Conservation (phyloP, 1,284 basidiomycete genomes). For the Cryptococcus sp. region DNA sequence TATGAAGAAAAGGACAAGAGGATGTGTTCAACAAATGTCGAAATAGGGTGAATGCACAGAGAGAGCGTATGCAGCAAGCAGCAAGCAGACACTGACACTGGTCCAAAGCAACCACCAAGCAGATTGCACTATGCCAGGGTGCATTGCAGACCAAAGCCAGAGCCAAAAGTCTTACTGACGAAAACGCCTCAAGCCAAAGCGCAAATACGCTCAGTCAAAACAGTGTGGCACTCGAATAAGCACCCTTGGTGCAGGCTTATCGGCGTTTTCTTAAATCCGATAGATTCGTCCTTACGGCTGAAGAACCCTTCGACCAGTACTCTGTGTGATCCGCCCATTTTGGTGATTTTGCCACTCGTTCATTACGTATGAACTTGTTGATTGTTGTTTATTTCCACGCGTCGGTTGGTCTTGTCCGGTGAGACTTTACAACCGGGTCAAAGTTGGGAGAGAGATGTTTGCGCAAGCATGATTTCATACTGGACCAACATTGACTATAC, state of each 20-base stretch:
- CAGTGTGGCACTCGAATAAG: slow-evolving; percentile 3
- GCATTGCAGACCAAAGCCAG: too few species aligned
- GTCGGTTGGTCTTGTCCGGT: slow-evolving; percentile 1
- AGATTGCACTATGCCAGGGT: too few species aligned
- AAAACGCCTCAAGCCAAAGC: too few species aligned
- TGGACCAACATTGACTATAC: too few species aligned
- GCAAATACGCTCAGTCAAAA: too few species aligned
- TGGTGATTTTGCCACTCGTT: slow-evolving; percentile 13
- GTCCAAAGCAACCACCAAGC: too few species aligned
- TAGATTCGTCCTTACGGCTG: neutral
- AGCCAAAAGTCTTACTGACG: too few species aligned
- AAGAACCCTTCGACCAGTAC: too few species aligned
- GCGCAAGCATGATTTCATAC: too few species aligned
- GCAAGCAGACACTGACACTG: too few species aligned
- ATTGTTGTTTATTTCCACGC: slow-evolving; percentile 2
- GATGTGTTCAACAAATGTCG: neutral
- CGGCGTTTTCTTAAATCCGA: slow-evolving; percentile 24
- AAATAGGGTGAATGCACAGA: neutral
- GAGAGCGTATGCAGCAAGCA: neutral
- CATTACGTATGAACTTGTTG: slow-evolving; percentile 10
- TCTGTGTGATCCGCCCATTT: slow-evolving; percentile 13
- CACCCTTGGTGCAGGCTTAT: neutral
- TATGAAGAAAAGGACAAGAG: slow-evolving; percentile 8
- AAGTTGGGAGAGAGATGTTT: too few species aligned
- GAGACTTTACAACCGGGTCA: neutral